Evolutionary conservation across 106 monocot genomes (phyloP).

Genomic region (Acanthochlamys bracteata): DNA sequence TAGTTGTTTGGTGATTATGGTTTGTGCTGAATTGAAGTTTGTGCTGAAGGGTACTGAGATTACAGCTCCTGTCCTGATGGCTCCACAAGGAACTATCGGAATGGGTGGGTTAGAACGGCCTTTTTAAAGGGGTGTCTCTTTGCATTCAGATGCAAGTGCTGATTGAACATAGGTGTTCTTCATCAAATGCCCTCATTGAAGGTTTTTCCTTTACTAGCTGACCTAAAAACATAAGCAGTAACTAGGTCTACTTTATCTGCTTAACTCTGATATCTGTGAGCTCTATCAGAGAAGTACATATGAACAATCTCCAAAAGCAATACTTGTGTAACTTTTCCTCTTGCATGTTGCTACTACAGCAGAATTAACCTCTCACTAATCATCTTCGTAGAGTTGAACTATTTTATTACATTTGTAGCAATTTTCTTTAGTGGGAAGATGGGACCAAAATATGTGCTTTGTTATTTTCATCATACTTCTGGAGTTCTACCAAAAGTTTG

Average conservation of each 20-base stretch:
- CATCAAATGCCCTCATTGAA: conserved; percentile 92
- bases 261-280: neutral
- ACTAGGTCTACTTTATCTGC: neutral
- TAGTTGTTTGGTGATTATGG: too few relatives aligned
- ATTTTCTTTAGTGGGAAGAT: too few relatives aligned
- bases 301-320: too few relatives aligned
- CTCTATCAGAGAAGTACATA: too few relatives aligned
- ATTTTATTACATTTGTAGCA: too few relatives aligned
- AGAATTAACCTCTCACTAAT: too few relatives aligned
- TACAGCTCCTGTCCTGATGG: conserved; percentile 92
- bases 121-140: conserved; percentile 62
- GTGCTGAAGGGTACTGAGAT: conserved; percentile 87
- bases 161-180: conserved; percentile 91
- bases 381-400: too few relatives aligned
- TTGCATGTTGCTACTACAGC: too few relatives aligned
- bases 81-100: conserved; percentile 86
- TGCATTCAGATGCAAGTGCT: conserved; percentile 95
- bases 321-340: too few relatives aligned
- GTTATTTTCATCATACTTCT: neutral
- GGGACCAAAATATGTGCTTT: too few relatives aligned
- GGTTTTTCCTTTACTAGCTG: conserved; percentile 83
- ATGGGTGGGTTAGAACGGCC: conserved; percentile 98
- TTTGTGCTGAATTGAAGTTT: conserved; percentile 74
- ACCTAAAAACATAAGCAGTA: conserved; percentile 64
- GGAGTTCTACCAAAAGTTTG: neutral